phyloP scores from a whole-genome alignment of 2,329 filamentous ascomycete genomes.

The Geosmithia flava region DNA sequence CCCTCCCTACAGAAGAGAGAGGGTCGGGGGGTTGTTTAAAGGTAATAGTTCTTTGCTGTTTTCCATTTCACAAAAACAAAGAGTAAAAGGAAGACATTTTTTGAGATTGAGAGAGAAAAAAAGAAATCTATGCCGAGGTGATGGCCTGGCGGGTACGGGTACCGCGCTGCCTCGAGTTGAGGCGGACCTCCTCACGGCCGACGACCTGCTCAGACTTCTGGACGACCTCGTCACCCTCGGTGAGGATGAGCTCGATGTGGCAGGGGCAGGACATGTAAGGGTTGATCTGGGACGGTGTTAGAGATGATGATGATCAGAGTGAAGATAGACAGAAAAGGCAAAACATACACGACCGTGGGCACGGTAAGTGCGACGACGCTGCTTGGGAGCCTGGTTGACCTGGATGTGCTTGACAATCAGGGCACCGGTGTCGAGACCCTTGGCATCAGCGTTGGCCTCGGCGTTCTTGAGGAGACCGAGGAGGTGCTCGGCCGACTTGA shows the following conservation, averaged over 20 bases:
- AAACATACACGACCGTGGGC: constrained; percentile 96
- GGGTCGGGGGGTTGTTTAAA: background rate
- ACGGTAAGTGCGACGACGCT: constrained; percentile 98
- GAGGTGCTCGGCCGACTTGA: constrained; percentile 98
- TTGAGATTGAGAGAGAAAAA: too few species aligned
- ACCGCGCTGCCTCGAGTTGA: constrained; percentile 90
- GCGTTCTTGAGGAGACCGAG: constrained; percentile 96
- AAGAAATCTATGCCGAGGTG: constrained; percentile 42
- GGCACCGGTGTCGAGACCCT: constrained; percentile 95
- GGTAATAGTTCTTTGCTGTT: constrained; percentile 3
- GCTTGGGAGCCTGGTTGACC: constrained; percentile 99
- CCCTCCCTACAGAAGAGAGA: too few species aligned
- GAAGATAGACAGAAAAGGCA: background rate
- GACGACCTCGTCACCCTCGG: constrained; percentile 91
- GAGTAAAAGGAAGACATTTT: background rate
- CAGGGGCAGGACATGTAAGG: constrained; percentile 99
- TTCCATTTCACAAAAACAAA: constrained; percentile 1
- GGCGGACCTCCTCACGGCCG: constrained; percentile 51
- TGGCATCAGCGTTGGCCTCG: constrained; percentile 92
- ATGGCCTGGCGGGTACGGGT: constrained; percentile 51
- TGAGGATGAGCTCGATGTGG: constrained; percentile 99
- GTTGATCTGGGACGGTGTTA: constrained; percentile 63
- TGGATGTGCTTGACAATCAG: constrained; percentile 99
- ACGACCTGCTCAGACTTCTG: constrained; percentile 84
- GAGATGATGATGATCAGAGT: background rate